Evolutionary conservation across 31 red algal genomes (phyloP), one percentile per base, ranked within the genome.

Genomic region (Asparagopsis taxiformis): DNA sequence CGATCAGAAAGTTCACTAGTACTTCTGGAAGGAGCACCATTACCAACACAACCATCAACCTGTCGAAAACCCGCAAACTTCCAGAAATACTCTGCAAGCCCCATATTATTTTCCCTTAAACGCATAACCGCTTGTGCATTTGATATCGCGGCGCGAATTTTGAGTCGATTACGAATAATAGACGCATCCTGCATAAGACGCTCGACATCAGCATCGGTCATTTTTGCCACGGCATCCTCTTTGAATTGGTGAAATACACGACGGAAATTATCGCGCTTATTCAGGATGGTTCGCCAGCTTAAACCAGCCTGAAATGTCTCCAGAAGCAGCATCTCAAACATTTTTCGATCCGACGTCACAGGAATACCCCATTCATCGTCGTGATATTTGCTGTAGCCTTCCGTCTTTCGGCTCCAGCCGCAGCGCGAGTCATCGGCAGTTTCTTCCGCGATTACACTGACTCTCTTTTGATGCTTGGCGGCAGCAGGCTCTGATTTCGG

Each of bases 351-450:
- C 11, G 34, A 60, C 7, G 15, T 31, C 17, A 62, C 20, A 21
- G 74, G 59, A 35, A 29, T 31, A 30, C 74, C 74, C 74, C 74
- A 79, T 61, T 79, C 74, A n/a, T 41, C 16, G 59, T 79, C 74
- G 59, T 79, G 74, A 59, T 79, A 79, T 11, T 38, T 37, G 16
- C 66, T 53, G 1, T 75, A 44, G 9, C 41, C 41, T n/a, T 6
- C 6, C 6, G 41, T 46, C 6, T 13, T 13, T 13, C 41, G 6
- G 41, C 41, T 46, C 41, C 41, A 46, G 41, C 41, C 41, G 41
- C 41, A 46, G 41, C 41, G 41, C 41, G 41, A 9, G 13, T 46
- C 41, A 9, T 46, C 41, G 41, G 41, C 6, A 13, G 41, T 13
- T 46, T 6, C 13, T 6, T 13, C 13, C 41, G 41, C 13, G 13